These are phyloP conservation scores for Pelagomonas calceolata DNA, from an alignment of 108 stramenopile species.

Conservation along the genomic window DNA sequence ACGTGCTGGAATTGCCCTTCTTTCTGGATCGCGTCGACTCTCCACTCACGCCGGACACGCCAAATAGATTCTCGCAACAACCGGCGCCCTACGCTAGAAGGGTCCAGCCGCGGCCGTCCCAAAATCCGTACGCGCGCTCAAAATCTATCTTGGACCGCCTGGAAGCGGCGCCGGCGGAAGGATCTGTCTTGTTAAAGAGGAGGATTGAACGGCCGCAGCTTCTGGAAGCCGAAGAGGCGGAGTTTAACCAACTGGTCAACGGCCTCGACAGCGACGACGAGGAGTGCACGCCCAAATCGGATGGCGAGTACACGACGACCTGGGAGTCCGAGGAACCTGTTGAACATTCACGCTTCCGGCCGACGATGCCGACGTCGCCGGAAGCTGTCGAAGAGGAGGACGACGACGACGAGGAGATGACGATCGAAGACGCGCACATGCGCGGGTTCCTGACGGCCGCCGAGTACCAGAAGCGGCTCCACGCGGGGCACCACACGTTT, in stretches of 20 bases:
- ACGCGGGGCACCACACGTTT: no score
- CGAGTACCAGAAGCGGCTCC: neutral
- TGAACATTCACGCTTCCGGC: neutral
- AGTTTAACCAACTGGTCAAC: neutral
- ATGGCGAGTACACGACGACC: neutral
- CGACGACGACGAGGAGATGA: neutral
- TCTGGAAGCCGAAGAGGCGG: neutral
- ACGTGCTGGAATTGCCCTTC: slow-evolving; percentile 35
- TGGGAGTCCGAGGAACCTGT: neutral
- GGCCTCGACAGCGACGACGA: neutral
- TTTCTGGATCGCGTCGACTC: neutral
- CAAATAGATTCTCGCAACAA: neutral
- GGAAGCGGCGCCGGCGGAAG: neutral
- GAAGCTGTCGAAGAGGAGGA: neutral
- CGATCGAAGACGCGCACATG: neutral
- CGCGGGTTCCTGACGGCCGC: neutral
- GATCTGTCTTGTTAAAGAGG: no score
- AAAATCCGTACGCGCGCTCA: neutral
- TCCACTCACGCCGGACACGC: neutral
- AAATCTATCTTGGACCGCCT: neutral
- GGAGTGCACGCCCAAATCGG: neutral
- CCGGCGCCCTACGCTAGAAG: neutral
- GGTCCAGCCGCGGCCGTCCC: neutral
- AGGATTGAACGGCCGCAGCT: no score
- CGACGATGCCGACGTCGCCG: neutral